Evolutionary conservation across 2,329 filamentous ascomycete genomes (phyloP).

Genomic region (Apiospora rasikravindrae): DNA sequence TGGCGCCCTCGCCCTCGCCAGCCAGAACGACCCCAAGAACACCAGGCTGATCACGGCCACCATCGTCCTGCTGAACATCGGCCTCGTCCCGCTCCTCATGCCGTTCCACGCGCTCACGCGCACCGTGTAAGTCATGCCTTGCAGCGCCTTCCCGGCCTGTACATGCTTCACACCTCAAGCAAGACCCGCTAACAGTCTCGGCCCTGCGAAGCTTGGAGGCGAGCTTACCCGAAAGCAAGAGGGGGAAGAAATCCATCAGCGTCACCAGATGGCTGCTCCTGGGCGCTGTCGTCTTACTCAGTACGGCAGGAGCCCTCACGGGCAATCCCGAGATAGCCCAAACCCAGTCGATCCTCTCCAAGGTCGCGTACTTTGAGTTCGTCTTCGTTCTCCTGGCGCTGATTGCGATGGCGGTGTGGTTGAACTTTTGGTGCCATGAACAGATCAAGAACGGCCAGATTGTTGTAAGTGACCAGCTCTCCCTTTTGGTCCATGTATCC

Average conservation of each 20-base stretch:
- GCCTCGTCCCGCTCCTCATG: constrained; percentile 23
- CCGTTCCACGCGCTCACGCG: constrained; percentile 6
- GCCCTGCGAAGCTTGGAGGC: not conserved
- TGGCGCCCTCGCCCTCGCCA: constrained; percentile 13
- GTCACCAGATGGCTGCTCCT: constrained; percentile 5
- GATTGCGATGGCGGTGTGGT: not conserved
- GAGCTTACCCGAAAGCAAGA: constrained; percentile 6
- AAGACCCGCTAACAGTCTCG: not conserved
- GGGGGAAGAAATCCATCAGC: not conserved
- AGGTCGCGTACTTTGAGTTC: constrained; percentile 11
- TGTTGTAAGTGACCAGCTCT: not conserved
- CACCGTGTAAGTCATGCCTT: constrained; percentile 3
- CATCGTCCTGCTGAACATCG: constrained; percentile 22
- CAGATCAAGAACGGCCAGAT: not conserved
- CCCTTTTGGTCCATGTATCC: not conserved
- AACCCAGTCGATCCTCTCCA: not conserved
- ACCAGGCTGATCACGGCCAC: constrained; percentile 7
- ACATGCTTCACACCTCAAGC: not conserved
- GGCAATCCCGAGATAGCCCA: constrained; percentile 8
- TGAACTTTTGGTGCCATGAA: not conserved
- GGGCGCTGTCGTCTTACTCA: constrained; percentile 14
- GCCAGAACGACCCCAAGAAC: not conserved
- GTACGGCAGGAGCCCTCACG: not conserved
- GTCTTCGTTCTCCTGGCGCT: not conserved
- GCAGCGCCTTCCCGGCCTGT: not conserved